A percentile compares a stretch with the other conserved stretches of the same genome.
These are phyloP conservation scores for Earliella scabrosa DNA, from an alignment of 1,284 basidiomycete species.

Conservation along the genomic window DNA sequence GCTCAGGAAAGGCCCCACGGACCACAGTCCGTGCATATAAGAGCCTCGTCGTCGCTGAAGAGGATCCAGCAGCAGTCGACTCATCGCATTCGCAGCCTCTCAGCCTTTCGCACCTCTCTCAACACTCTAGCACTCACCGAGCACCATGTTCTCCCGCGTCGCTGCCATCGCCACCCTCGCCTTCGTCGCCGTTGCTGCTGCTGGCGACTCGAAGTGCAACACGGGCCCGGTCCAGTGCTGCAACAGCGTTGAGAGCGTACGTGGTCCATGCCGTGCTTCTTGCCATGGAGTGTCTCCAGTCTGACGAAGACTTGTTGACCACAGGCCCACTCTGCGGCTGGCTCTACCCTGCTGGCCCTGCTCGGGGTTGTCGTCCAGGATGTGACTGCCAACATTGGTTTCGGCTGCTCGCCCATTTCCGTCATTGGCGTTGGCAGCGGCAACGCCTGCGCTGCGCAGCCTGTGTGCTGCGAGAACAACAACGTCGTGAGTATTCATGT, in stretches of 20 bases:
- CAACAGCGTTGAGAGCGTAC: neutral
- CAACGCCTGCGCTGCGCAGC: neutral
- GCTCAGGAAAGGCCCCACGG: too few relatives aligned
- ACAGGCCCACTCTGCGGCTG: neutral
- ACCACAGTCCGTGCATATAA: too few relatives aligned
- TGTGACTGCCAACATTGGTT: neutral
- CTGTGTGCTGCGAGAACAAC: neutral
- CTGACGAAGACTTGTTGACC: neutral
- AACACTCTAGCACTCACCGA: too few relatives aligned
- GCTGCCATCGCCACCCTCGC: neutral
- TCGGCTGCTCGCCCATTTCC: neutral
- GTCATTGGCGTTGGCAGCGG: neutral
- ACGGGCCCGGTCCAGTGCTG: neutral
- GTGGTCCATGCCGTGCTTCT: neutral
- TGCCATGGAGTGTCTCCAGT: neutral
- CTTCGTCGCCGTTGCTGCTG: neutral
- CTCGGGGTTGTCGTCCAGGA: neutral
- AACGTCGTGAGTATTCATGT: neutral
- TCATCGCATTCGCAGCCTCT: too few relatives aligned
- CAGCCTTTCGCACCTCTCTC: too few relatives aligned
- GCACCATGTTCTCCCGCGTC: neutral
- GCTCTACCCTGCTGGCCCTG: neutral
- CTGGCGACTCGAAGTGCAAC: neutral
- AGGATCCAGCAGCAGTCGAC: too few relatives aligned
- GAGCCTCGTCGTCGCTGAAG: too few relatives aligned